Conservation (phyloP, 1,284 basidiomycete genomes). For the Hypsizygus ulmarius region DNA sequence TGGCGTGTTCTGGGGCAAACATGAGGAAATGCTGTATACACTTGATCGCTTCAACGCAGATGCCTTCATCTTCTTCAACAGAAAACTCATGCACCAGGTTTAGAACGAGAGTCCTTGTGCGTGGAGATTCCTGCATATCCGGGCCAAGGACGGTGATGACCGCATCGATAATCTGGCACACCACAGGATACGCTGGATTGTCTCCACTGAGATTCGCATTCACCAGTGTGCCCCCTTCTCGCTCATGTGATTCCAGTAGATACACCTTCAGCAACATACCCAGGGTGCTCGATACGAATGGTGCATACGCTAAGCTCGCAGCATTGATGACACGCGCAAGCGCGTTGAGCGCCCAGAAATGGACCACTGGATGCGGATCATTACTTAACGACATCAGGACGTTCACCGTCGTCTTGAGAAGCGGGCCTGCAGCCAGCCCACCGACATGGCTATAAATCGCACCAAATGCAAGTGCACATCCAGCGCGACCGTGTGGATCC, state of each 20-base stretch:
- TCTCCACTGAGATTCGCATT: conserved; percentile 90
- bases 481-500: conserved; percentile 90
- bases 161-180: conserved; percentile 91
- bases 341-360: conserved; percentile 89
- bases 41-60: conserved; percentile 91
- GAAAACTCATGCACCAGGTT: conserved; percentile 87
- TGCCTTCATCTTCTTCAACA: conserved; percentile 83
- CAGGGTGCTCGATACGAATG: conserved; percentile 86
- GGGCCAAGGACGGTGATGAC: conserved; percentile 94
- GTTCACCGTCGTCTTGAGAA: conserved; percentile 95
- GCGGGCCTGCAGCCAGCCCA: conserved; percentile 88
- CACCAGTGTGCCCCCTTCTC: conserved; percentile 84
- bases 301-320: conserved; percentile 89
- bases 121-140: conserved; percentile 86
- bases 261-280: conserved; percentile 93
- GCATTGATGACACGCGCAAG: conserved; percentile 88
- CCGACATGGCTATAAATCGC: conserved; percentile 92
- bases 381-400: conserved; percentile 94
- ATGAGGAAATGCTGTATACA: conserved; percentile 96
- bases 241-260: conserved; percentile 89
- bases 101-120: conserved; percentile 80
- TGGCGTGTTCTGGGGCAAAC: conserved; percentile 85
- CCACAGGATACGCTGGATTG: conserved; percentile 86
- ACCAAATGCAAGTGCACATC: conserved; percentile 93
- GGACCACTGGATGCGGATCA: conserved; percentile 96